phyloP scores from a whole-genome alignment of 306 rosid species.

The Urtica urens region DNA sequence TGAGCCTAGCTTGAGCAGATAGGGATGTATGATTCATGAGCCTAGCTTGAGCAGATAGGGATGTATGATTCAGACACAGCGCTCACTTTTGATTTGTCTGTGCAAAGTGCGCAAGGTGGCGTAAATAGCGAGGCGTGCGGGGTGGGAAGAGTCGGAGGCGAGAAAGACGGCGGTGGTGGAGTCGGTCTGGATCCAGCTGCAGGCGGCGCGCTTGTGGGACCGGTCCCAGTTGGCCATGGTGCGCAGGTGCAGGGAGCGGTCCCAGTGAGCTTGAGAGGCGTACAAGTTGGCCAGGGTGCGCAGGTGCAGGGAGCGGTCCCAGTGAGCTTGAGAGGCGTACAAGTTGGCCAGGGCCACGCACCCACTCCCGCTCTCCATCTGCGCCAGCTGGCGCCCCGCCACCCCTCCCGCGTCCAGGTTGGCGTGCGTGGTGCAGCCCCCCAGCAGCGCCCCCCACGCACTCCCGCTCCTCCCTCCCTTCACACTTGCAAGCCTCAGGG shows the following conservation, averaged over 20 bases:
- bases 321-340: too few relatives aligned
- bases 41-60: too few relatives aligned
- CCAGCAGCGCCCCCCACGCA: slow-evolving; percentile 72
- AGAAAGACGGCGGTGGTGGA: slow-evolving; percentile 43
- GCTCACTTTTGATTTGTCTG: slow-evolving; percentile 32
- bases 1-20: too few relatives aligned
- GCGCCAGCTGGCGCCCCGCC: slow-evolving; percentile 48
- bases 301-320: slow-evolving; percentile 63
- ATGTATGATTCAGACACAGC: too few relatives aligned
- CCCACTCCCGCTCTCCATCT: slow-evolving; percentile 49
- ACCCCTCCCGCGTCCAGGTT: slow-evolving; percentile 61
- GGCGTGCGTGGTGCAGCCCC: slow-evolving; percentile 68
- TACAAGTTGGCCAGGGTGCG: slow-evolving; percentile 68
- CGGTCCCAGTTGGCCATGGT: slow-evolving; percentile 53
- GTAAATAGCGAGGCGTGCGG: slow-evolving; percentile 54
- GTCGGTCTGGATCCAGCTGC: slow-evolving; percentile 93
- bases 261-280: slow-evolving; percentile 82
- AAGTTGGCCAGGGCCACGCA: too few relatives aligned
- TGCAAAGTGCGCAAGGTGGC: slow-evolving; percentile 27
- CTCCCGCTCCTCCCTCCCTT: slow-evolving; percentile 54
- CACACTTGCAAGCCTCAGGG: slow-evolving; percentile 65
- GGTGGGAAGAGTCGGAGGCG: slow-evolving; percentile 73
- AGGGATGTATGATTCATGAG: too few relatives aligned
- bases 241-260: slow-evolving; percentile 58
- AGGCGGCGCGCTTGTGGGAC: slow-evolving; percentile 68